phyloP scores from a whole-genome alignment of 1,284 basidiomycete species.

The Rhodotorula mucilaginosa region DNA sequence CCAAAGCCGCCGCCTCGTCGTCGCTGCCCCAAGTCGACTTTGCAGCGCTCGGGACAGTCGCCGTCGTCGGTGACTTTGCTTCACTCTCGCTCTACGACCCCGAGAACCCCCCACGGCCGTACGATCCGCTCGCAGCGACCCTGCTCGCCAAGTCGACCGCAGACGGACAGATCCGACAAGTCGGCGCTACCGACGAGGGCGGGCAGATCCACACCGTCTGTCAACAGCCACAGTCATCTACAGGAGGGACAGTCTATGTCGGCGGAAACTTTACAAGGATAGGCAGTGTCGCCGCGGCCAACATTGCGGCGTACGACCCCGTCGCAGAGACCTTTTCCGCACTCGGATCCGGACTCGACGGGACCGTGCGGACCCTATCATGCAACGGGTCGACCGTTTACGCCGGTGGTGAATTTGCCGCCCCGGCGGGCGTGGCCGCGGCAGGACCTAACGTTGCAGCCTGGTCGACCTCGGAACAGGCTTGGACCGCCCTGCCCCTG shows the following conservation, averaged over 20 bases:
- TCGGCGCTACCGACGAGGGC: constrained; percentile 46
- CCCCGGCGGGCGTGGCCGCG: constrained; percentile 45
- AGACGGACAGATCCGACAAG: constrained; percentile 44
- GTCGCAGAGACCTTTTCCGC: constrained; percentile 63
- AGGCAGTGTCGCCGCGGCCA: constrained; percentile 56
- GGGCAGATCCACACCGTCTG: constrained; percentile 48
- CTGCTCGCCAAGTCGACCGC: constrained; percentile 41
- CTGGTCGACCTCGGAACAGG: constrained; percentile 65
- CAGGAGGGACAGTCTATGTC: constrained; percentile 44
- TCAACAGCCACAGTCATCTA: constrained; percentile 15
- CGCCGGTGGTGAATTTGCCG: constrained; percentile 74
- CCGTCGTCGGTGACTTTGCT: constrained; percentile 77
- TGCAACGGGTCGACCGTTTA: constrained; percentile 79
- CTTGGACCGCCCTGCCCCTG: constrained; percentile 77
- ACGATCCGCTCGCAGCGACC: constrained; percentile 41
- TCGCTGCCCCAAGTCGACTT: constrained; percentile 77
- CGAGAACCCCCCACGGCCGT: constrained; percentile 40
- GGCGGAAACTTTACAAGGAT: constrained; percentile 48
- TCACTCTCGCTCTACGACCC: constrained; percentile 71
- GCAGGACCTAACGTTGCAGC: constrained; percentile 64
- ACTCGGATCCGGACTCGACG: constrained; percentile 72
- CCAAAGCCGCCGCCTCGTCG: constrained; percentile 1
- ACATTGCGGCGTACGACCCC: constrained; percentile 75
- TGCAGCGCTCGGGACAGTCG: constrained; percentile 75
- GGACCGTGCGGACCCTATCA: constrained; percentile 69